Evolutionary conservation across 2,329 filamentous ascomycete species (phyloP), one percentile per base, ranked within the genome.

Genomic region (Diplodia sapinea): DNA sequence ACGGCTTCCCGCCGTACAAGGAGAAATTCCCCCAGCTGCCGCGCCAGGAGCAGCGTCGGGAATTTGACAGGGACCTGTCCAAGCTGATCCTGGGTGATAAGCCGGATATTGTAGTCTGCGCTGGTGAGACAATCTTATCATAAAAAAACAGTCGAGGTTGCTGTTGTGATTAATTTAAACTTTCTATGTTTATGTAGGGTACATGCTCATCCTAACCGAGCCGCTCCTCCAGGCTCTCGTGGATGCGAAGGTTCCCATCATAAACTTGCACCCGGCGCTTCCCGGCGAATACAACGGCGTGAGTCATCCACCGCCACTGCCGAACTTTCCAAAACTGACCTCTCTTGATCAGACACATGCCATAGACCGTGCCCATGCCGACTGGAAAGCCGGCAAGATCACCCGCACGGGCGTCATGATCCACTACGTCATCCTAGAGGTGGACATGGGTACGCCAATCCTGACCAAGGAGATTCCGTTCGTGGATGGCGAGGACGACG

Each of bases 371-470:
- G 92, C 93, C 3, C 93, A 88, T 79, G 84, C 87, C 56, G 92
- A 92, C 68, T 93, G 91, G 76, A 79, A 88, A 75, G 86, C 85
- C 70, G 85, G 92, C 11, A 86, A 89, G 73, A 85, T 91, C 71
- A 85, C 85, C 71, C 85, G 84, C 71, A 93, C 87, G 0, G 93
- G 94, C 0, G 89, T 96, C 65, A 97, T 96, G 94, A 88, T 93
- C 17, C 93, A 97, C 80, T 90, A 94, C 79, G 93, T 96, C 17
- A 83, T 84, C 73, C 75, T 76, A 9, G 88, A 94, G 77, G 92
- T 97, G 66, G 93, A 97, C 80, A 86, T 90, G 74, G 93, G 93
- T 2, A 83, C 86, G 70, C 89, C 91, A 11, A 90, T 96, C 72
- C 74, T 94, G 69, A 85, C 89, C 1, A 79, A 84, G 70, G 89